phyloP scores from a whole-genome alignment of 768 basidiomycete species.

The Pleurotus citrinopileatus region DNA sequence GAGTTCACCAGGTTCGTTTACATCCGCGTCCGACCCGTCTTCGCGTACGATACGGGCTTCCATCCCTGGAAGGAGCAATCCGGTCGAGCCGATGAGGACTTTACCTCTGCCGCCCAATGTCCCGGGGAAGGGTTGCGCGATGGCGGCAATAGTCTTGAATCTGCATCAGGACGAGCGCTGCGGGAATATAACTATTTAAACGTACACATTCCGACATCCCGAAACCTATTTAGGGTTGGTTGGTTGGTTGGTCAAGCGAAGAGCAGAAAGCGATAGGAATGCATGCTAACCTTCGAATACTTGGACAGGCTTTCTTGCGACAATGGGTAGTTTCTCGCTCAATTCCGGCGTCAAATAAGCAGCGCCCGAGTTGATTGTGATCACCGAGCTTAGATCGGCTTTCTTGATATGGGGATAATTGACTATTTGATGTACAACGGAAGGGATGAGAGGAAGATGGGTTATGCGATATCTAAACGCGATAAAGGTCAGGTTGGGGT shows the following conservation, averaged over 20 bases:
- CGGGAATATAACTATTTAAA: constrained; percentile 7
- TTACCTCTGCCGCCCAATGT: constrained; percentile 41
- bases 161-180: neutral
- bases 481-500: no score
- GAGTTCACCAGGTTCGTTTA: constrained; percentile 65
- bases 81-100: constrained; percentile 41
- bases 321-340: constrained; percentile 32
- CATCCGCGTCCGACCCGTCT: constrained; percentile 50
- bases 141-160: constrained; percentile 51
- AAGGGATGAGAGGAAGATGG: constrained; percentile 52
- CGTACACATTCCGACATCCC: constrained; percentile 70
- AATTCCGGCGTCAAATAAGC: constrained; percentile 66
- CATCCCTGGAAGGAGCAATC: constrained; percentile 60
- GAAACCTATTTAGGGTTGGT: constrained; percentile 43
- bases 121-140: constrained; percentile 42
- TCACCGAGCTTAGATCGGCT: constrained; percentile 52
- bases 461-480: constrained; percentile 52
- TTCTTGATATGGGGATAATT: constrained; percentile 48
- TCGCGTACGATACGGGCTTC: constrained; percentile 62
- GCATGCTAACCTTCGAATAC: constrained; percentile 43
- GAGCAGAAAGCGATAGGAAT: neutral
- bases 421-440: constrained; percentile 62
- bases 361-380: constrained; percentile 47
- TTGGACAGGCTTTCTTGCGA: constrained; percentile 30
- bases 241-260: neutral